These are phyloP conservation scores for Podospora pseudopauciseta DNA, from an alignment of 495 filamentous ascomycete species.

Conservation along the genomic window DNA sequence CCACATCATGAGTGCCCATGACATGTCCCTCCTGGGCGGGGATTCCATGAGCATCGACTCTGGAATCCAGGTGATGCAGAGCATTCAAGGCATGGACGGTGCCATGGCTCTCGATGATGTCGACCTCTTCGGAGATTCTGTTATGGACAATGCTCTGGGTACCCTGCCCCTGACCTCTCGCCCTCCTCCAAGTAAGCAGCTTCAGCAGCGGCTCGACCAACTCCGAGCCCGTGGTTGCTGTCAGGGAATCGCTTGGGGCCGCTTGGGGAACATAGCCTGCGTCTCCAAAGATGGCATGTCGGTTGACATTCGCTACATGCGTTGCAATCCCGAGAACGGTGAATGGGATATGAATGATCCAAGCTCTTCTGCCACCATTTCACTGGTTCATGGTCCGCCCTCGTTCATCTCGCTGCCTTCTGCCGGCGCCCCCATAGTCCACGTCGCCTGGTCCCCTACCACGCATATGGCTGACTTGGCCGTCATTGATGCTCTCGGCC, in stretches of 20 bases:
- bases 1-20: conserved; percentile 28
- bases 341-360: conserved; percentile 73
- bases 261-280: conserved; percentile 78
- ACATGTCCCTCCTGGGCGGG: conserved; percentile 38
- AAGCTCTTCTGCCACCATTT: conserved; percentile 34
- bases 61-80: conserved; percentile 18
- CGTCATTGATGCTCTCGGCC: conserved; percentile 68
- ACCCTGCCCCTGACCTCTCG: conserved; percentile 44
- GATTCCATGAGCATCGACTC: conserved; percentile 10
- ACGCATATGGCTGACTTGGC: conserved; percentile 63
- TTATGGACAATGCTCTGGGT: conserved; percentile 47
- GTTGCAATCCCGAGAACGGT: conserved; percentile 64
- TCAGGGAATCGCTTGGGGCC: conserved; percentile 90
- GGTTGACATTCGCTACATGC: conserved; percentile 68
- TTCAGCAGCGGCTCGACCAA: conserved; percentile 73
- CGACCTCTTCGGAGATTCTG: conserved; percentile 73
- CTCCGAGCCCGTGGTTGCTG: conserved; percentile 74
- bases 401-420: conserved; percentile 36
- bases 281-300: conserved; percentile 66
- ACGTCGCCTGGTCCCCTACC: conserved; percentile 76
- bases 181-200: conserved; percentile 56
- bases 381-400: conserved; percentile 42
- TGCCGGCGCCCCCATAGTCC: conserved; percentile 52
- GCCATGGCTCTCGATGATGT: conserved; percentile 61
- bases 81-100: conserved; percentile 25